Evolutionary conservation across 2,329 filamentous ascomycete genomes (phyloP).

Genomic region (Diaporthe citri): DNA sequence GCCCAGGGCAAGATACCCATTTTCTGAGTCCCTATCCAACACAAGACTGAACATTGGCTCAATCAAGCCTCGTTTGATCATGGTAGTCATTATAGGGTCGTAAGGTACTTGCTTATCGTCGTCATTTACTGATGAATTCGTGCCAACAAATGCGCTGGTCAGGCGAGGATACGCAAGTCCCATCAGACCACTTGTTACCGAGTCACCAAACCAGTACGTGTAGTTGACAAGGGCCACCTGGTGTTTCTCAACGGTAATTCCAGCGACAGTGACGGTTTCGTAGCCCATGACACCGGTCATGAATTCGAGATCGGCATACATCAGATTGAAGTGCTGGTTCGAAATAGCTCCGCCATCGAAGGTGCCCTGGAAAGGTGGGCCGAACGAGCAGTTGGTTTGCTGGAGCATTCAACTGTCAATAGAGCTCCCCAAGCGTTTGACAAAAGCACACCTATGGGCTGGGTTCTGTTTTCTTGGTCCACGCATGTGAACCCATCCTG

Average conservation of each 20-base stretch:
- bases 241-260: constrained; percentile 58
- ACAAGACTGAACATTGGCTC: constrained; percentile 62
- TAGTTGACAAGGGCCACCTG: constrained; percentile 60
- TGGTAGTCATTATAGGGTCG: constrained; percentile 63
- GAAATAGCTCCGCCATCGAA: constrained; percentile 51
- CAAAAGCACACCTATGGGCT: constrained; percentile 1
- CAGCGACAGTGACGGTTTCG: constrained; percentile 57
- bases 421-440: neutral
- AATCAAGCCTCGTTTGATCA: constrained; percentile 58
- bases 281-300: constrained; percentile 55
- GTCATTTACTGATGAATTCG: constrained; percentile 28
- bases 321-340: constrained; percentile 56
- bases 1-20: constrained; percentile 62
- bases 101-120: constrained; percentile 52
- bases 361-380: constrained; percentile 46
- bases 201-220: constrained; percentile 58
- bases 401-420: neutral
- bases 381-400: constrained; percentile 44
- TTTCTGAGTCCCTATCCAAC: constrained; percentile 52
- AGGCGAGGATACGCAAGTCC: constrained; percentile 64
- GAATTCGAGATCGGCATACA: constrained; percentile 58
- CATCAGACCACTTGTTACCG: constrained; percentile 60
- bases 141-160: constrained; percentile 54
- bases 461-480: constrained; percentile 9
- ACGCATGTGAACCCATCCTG: constrained; percentile 37